Percentiles rank a stretch among this genome's conserved stretches.
phyloP scores from a whole-genome alignment of 2,329 filamentous ascomycete species.

The Spiromastix sp. region DNA sequence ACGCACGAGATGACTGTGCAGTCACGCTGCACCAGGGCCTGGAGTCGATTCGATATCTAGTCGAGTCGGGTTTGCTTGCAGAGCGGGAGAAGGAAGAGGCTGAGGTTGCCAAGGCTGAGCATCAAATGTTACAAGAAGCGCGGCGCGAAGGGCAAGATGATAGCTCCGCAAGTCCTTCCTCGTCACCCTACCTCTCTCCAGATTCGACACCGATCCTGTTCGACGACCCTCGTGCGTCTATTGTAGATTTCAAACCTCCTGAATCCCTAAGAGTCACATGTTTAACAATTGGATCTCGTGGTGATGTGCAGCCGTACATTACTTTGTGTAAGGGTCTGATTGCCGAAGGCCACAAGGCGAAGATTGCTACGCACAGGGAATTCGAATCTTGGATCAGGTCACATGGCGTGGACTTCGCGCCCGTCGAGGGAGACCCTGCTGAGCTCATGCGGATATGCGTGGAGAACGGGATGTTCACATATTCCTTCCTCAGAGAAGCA shows the following conservation, averaged over 20 bases:
- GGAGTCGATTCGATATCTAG: constrained; percentile 59
- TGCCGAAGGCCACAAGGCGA: constrained; percentile 74
- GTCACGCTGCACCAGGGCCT: constrained; percentile 69
- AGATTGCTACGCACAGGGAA: constrained; percentile 85
- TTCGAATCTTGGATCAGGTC: constrained; percentile 81
- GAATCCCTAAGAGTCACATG: constrained; percentile 77
- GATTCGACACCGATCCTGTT: constrained; percentile 61
- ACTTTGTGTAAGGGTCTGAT: constrained; percentile 84
- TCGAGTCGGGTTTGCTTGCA: constrained; percentile 57
- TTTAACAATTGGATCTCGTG: constrained; percentile 87
- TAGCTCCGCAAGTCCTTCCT: constrained; percentile 14
- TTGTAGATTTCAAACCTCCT: constrained; percentile 81
- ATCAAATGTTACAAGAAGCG: constrained; percentile 68
- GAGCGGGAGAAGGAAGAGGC: constrained; percentile 61
- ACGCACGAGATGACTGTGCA: constrained; percentile 78
- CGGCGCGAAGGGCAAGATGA: constrained; percentile 40
- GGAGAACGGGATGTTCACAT: constrained; percentile 94
- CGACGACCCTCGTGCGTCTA: constrained; percentile 78
- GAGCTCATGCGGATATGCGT: constrained; percentile 95
- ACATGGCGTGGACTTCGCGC: constrained; percentile 89
- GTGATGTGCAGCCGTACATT: constrained; percentile 96
- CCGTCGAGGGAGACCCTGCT: constrained; percentile 80
- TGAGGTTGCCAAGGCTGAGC: constrained; percentile 67
- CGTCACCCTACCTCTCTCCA: constrained; percentile 20
- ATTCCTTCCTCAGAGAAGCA: constrained; percentile 79